Conservation (phyloP, 2,329 filamentous ascomycete genomes). For the Aspergillus clavatus region DNA sequence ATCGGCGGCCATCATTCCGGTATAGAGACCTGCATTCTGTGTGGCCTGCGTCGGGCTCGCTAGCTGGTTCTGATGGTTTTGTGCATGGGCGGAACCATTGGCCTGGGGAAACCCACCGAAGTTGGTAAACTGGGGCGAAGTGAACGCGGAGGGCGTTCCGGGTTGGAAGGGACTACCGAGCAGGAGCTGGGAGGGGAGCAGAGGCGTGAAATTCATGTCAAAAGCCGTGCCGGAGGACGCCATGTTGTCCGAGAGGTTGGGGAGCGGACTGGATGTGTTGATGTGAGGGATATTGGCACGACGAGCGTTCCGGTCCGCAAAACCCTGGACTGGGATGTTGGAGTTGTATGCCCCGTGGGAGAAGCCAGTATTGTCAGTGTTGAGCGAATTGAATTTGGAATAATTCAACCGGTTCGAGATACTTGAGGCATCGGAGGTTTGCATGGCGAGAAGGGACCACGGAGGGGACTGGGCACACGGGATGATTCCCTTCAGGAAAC, state of each 20-base stretch:
- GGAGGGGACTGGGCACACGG: too few species aligned
- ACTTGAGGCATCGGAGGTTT: conserved; percentile 67
- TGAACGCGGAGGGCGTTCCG: conserved; percentile 83
- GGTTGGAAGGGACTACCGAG: conserved; percentile 96
- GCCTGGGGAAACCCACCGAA: conserved; percentile 70
- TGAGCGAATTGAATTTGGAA: conserved; percentile 71
- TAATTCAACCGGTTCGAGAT: conserved; percentile 62
- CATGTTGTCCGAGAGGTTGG: conserved; percentile 63
- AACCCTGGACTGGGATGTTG: conserved; percentile 65
- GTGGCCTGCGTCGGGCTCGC: conserved; percentile 71
- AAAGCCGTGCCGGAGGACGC: conserved; percentile 81
- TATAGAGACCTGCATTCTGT: conserved; percentile 69
- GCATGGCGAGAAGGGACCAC: conserved; percentile 71
- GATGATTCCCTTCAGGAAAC: conserved; percentile 72
- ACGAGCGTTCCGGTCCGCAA: conserved; percentile 80
- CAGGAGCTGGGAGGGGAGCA: conserved; percentile 89
- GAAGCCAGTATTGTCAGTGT: conserved; percentile 74
- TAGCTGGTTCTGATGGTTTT: conserved; percentile 56
- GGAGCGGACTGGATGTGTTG: conserved; percentile 68
- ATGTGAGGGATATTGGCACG: conserved; percentile 82
- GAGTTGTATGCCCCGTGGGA: conserved; percentile 89
- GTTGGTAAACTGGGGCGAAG: conserved; percentile 85
- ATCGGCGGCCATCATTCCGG: conserved; percentile 79
- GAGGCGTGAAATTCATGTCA: conserved; percentile 97
- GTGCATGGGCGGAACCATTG: conserved; percentile 49